Conservation (phyloP, 805 yeast genomes). For the Babjeviella inositovora region DNA sequence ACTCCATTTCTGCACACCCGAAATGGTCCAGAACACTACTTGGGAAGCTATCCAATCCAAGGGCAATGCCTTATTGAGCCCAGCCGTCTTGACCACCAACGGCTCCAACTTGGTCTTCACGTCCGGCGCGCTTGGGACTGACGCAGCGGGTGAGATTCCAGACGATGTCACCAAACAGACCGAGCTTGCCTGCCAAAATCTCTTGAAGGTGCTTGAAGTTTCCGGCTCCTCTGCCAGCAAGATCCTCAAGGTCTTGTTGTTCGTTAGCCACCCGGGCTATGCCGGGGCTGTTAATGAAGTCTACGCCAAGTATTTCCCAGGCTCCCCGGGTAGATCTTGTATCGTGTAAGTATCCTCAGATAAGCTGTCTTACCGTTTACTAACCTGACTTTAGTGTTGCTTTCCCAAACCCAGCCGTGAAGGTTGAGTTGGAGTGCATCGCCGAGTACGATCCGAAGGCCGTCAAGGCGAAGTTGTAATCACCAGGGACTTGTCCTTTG, state of each 20-base stretch:
- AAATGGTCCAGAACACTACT: conserved; percentile 11
- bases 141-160: conserved; percentile 24
- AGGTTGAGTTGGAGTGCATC: conserved; percentile 35
- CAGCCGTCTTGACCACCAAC: too few relatives aligned
- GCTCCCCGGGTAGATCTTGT: conserved; percentile 37
- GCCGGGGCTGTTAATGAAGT: conserved; percentile 25
- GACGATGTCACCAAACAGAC: conserved; percentile 27
- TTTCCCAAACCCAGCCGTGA: conserved; percentile 30
- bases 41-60: conserved; percentile 15
- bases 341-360: too few relatives aligned
- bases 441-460: conserved; percentile 19
- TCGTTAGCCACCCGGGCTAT: conserved; percentile 24
- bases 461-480: too few relatives aligned
- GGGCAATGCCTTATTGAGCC: conserved; percentile 16
- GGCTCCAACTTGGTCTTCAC: too few relatives aligned
- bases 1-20: too few relatives aligned
- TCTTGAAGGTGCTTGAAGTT: conserved; percentile 20
- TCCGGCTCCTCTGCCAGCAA: conserved; percentile 28
- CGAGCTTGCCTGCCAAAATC: conserved; percentile 22
- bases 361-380: too few relatives aligned
- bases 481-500: too few relatives aligned
- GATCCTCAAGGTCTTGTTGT: conserved; percentile 31
- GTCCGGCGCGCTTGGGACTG: conserved; percentile 20
- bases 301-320: conserved; percentile 25
- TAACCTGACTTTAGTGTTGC: too few relatives aligned